These are phyloP conservation scores for Pseudogymnoascus sp. DNA, from an alignment of 2,329 filamentous ascomycete genomes.

Conservation along the genomic window DNA sequence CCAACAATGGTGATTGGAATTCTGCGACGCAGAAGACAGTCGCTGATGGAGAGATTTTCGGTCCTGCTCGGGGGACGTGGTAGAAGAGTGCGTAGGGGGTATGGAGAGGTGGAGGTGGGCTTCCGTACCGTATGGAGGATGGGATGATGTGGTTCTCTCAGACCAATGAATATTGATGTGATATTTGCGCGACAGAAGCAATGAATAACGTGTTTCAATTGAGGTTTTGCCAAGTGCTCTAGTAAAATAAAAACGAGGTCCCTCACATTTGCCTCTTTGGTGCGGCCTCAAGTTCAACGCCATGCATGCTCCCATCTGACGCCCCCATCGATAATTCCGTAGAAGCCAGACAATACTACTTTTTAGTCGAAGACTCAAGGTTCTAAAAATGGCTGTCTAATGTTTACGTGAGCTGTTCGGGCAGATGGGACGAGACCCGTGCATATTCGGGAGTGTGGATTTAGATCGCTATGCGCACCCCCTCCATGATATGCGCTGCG, in stretches of 20 bases:
- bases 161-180: background rate
- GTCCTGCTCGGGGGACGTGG: constrained; percentile 34
- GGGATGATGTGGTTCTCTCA: background rate
- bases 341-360: background rate
- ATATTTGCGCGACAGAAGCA: background rate
- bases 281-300: background rate
- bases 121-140: background rate
- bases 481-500: background rate
- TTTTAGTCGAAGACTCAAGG: background rate
- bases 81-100: background rate
- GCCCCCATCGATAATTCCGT: background rate
- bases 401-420: background rate
- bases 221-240: background rate
- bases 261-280: background rate
- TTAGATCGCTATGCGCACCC: background rate
- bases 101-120: background rate
- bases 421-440: background rate
- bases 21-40: constrained; percentile 48
- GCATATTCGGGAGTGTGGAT: background rate
- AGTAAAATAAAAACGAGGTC: background rate
- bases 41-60: constrained; percentile 49
- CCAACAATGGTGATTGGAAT: constrained; percentile 10
- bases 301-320: background rate
- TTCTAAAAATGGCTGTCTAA: background rate
- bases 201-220: background rate